Evolutionary conservation across 1,284 basidiomycete species (phyloP), one percentile per base, ranked within the genome.

Genomic region (Ustilago esculenta): DNA sequence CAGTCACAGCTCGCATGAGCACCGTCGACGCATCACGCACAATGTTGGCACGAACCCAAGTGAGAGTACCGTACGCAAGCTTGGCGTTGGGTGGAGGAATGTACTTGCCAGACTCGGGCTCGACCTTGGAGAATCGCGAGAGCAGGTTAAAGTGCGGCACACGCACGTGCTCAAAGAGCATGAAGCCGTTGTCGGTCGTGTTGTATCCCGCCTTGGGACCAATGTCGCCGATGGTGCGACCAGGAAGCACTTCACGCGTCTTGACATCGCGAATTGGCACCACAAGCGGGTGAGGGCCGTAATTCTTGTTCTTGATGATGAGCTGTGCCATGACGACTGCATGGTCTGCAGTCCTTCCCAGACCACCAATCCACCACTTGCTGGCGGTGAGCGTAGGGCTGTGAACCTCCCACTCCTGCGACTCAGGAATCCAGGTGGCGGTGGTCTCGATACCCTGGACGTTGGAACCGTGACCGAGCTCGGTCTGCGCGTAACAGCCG

Each of bases 301-400:
- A 73, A 47, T 72, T 68, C 77, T 80, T 79, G 57, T 81, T 81
- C 25, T 80, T 73, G 61, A 79, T 73, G 40, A 80, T 76, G 18
- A 84, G 76, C 60, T 82, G 83, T 3, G 83, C 82, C 83, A 83
- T 83, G 33, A 83, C 82, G 44, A 83, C 76, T 12, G 82, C 80
- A 46, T 83, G 82, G 53, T 81, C 78, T 0, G 83, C 83, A 11
- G 81, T 72, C 8, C 82, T 60, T 2, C 83, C 83, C 3, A 83
- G 72, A 41, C 82, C 81, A 39, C 83, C 81, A 45, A 81, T 81
- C 80, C 82, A 82, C 76, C 76, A 77, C 54, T 77, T 77, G 65
- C 60, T 63, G 23, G 74, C 68, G 30, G 71, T 74, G 41, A 77
- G 51, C 18, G 57, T 61, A 14, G 76, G 76, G 32, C 51, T 59